Base-by-base conservation (phyloP, 169 alveolate species). In the Plasmodium fragile region DNA sequence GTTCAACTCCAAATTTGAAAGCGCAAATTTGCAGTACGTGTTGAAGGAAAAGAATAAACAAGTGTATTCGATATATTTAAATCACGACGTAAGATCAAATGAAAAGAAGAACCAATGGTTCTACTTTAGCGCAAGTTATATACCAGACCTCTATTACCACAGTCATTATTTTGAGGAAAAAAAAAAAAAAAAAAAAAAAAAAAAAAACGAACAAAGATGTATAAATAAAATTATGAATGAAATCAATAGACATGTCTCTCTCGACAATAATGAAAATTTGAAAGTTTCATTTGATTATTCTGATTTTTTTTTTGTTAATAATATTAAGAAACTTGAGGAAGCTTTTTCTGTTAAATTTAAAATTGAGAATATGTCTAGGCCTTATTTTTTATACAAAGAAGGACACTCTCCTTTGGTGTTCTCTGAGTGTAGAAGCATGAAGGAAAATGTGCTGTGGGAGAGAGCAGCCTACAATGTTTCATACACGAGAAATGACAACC, bases 101-200 rank as follows among this genome's bases (percentile, higher is more conserved):
- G 90, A 89, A 75, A 89, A 89, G 70, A 89, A 78, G 69, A 89
- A 89, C 18, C 94, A 89, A 49, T 89, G 94, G 94, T 89, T 89
- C 36, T 89, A 89, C 49, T 89, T 89, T 43, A 89, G 94, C 81
- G 94, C 94, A 41, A 89, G 94, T 49, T 79, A 78, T 59, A 45
- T 89, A 22, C 94, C 94, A 28, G 75, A 77, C 39, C 41, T 25
- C 32, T 89, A 89, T 65, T 84, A 84, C 49, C 16, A 65, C 13
- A 52, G 39, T 11, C 22, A 84, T 5, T 65, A 73, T 28, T 89
- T 79, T 3, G 82, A 75, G 34, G 34, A 25, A 5, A 59, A 34
- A 34, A 89, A 78, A 49, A 55, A 65, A 65, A 82, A 25, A 5
- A 59, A 34, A 34, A 89, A 78, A 49, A 55, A 65, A 65, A 82